Evolutionary conservation across 768 basidiomycete species (phyloP), one percentile per base, ranked within the genome.

Genomic region (Leccinum subgranulosum): DNA sequence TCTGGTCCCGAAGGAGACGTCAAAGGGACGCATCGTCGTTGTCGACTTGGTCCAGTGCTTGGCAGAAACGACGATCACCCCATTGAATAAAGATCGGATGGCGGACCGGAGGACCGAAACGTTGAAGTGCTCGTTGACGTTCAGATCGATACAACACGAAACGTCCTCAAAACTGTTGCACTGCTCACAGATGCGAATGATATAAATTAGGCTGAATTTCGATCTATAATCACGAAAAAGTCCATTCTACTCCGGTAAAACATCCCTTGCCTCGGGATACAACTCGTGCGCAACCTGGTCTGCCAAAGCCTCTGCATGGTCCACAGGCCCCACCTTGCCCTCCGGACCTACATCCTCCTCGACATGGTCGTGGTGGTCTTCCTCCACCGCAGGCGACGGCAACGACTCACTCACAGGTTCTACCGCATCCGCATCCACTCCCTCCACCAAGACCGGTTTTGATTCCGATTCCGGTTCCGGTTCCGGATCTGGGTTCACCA

Each of bases 281-380:
- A 84, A 62, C 64, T 84, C 83, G n/a, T 77, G 68, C 0, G 81
- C 83, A 17, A 74, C 81, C 63, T 82, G 80, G 48, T 79, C 74
- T 2, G 82, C 82, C 54, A 80, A 74, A 33, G 74, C 76, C 53
- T 84, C 81, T 41, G 72, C 80, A 50, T 82, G 82, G 34, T 70
- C 76, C 31, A 80, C 45, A 6, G 81, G 82, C 6, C 81, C 81
- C 55, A 3, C 0, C 33, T 33, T 33, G 4, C 14, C 48, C 45
- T 25, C 60, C 53, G 7, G 54, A 14, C 15, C 41, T 3, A 10
- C 11, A 14, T 55, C 4, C 59, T 52, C 29, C 29, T 36, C 34
- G 15, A 36, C 15, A 4, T 3, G 8, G 3, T 17, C 15, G 36
- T 17, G 36, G 36, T 17, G n/a, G n/a, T n/a, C 36, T 17, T 52